phyloP scores from a whole-genome alignment of 495 filamentous ascomycete species.

The Aspergillus leporis region DNA sequence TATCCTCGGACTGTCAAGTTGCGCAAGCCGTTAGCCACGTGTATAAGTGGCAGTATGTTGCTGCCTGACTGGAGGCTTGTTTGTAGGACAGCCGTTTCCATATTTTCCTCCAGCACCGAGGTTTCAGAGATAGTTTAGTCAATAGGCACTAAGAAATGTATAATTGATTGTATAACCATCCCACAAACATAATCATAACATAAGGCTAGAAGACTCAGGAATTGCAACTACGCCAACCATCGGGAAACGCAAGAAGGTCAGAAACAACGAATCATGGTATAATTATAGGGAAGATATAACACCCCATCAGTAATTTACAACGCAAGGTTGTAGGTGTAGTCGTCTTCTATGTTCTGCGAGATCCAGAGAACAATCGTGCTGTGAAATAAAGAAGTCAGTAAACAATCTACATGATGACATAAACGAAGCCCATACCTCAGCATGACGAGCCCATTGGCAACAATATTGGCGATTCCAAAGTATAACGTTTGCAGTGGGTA shows the following conservation, averaged over 20 bases:
- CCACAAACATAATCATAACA: slow-evolving; percentile 1
- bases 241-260: background rate
- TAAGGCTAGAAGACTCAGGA: slow-evolving; percentile 1
- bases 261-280: background rate
- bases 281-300: background rate
- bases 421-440: slow-evolving; percentile 61
- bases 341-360: slow-evolving; percentile 98
- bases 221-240: background rate
- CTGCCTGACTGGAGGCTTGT: background rate
- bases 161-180: background rate
- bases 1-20: background rate
- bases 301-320: slow-evolving; percentile 52
- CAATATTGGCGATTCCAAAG: slow-evolving; percentile 91
- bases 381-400: slow-evolving; percentile 20
- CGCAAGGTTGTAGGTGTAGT: slow-evolving; percentile 94
- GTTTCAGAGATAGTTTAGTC: too few relatives aligned
- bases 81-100: too few relatives aligned
- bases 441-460: slow-evolving; percentile 86
- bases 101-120: too few relatives aligned
- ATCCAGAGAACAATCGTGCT: slow-evolving; percentile 93
- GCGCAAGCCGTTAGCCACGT: background rate
- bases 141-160: background rate
- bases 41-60: background rate
- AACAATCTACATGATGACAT: background rate
- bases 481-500: slow-evolving; percentile 82